Conservation (phyloP, 345 rosid genomes). For the Adansonia digitata region DNA sequence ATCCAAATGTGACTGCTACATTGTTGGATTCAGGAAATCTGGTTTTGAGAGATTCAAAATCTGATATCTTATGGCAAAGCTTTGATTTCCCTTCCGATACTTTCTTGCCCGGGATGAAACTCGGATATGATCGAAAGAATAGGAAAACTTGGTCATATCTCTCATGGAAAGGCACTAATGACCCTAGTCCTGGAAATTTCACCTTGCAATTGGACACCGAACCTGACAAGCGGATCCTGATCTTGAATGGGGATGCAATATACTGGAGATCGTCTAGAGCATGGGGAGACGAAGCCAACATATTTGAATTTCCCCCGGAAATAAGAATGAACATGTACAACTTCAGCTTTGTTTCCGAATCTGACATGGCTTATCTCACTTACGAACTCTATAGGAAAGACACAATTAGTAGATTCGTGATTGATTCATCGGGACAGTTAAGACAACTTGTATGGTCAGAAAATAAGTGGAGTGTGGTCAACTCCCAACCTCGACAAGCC, state of each 20-base stretch:
- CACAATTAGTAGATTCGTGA: slow-evolving; percentile 26
- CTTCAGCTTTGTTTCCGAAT: slow-evolving; percentile 38
- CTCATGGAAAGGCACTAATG: slow-evolving; percentile 4
- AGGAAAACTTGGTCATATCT: not conserved
- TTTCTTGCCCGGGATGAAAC: slow-evolving; percentile 27
- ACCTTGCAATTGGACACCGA: not conserved
- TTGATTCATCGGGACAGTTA: slow-evolving; percentile 61
- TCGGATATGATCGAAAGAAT: not conserved
- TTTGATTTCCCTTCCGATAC: slow-evolving; percentile 45
- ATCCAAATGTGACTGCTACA: slow-evolving; percentile 20
- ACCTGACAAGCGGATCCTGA: not conserved
- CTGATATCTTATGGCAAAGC: slow-evolving; percentile 33
- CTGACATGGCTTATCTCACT: slow-evolving; percentile 47
- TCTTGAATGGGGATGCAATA: not conserved
- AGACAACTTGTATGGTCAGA: slow-evolving; percentile 38
- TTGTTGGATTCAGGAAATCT: slow-evolving; percentile 44
- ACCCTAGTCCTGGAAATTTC: slow-evolving; percentile 1
- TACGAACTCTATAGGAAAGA: slow-evolving; percentile 31
- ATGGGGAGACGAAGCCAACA: not conserved
- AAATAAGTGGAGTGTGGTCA: slow-evolving; percentile 46
- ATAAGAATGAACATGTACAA: slow-evolving; percentile 30
- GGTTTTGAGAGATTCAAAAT: slow-evolving; percentile 21
- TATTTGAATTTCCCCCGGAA: not conserved
- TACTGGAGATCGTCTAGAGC: not conserved
- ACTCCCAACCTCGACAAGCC: slow-evolving; percentile 60